Evolutionary conservation across 2,329 filamentous ascomycete species (phyloP).

Genomic region (Orbilia quercus): DNA sequence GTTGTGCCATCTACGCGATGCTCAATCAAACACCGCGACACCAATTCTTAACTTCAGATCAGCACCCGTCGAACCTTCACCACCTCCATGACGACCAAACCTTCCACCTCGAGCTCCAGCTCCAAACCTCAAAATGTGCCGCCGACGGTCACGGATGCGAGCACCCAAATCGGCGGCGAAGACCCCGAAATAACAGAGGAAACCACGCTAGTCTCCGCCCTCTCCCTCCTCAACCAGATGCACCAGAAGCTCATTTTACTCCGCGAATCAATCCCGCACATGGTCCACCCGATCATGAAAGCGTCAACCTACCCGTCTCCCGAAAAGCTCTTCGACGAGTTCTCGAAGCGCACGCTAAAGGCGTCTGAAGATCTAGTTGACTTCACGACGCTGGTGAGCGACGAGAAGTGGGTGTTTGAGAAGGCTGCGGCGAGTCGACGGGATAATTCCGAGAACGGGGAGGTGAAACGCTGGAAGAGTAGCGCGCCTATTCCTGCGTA

Average conservation of each 20-base stretch:
- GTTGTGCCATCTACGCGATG: not conserved
- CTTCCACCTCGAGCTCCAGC: not conserved
- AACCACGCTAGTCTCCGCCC: conserved; percentile 47
- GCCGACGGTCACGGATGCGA: no score
- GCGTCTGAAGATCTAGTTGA: conserved; percentile 51
- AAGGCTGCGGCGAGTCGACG: conserved; percentile 41
- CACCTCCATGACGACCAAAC: no score
- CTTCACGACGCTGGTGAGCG: conserved; percentile 48
- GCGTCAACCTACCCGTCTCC: conserved; percentile 29
- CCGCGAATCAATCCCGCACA: conserved; percentile 53
- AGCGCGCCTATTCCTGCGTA: conserved; percentile 41
- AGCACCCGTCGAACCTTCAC: not conserved
- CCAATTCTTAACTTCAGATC: not conserved
- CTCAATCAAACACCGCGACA: not conserved
- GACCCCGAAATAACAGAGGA: conserved; percentile 43
- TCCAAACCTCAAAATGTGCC: conserved; percentile 15
- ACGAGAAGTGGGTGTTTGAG: conserved; percentile 53
- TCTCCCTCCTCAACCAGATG: conserved; percentile 55
- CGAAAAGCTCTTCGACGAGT: conserved; percentile 48
- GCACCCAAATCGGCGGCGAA: not conserved
- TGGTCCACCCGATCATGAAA: conserved; percentile 56
- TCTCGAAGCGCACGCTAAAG: conserved; percentile 51
- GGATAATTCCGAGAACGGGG: conserved; percentile 36
- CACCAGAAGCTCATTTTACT: conserved; percentile 54
- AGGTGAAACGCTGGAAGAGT: conserved; percentile 50